Percentiles rank a stretch among this genome's conserved stretches.
These are phyloP conservation scores for Salix dunnii DNA, from an alignment of 345 rosid species.

Conservation along the genomic window DNA sequence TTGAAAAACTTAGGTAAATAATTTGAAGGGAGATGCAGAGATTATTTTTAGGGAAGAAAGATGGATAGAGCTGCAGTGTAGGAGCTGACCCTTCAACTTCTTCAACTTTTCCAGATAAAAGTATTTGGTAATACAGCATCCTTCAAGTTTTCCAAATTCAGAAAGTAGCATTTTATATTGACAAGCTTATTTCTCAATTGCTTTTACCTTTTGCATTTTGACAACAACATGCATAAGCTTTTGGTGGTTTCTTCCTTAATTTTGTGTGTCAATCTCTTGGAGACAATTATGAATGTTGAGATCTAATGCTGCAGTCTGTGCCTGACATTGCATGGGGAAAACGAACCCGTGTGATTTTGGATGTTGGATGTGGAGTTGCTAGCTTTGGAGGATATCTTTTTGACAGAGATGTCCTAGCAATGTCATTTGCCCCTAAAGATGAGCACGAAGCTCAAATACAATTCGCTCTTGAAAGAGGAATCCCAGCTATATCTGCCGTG, in stretches of 20 bases:
- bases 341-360: conserved; percentile 74
- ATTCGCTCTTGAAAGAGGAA: conserved; percentile 97
- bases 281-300: conserved; percentile 11
- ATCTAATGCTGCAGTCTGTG: conserved; percentile 55
- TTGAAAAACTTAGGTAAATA: neutral
- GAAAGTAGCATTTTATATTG: neutral
- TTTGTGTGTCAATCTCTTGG: neutral
- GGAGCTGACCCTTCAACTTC: neutral
- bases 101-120: too few species aligned
- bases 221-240: neutral
- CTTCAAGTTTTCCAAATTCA: neutral
- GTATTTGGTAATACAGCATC: neutral
- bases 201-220: neutral
- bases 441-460: conserved; percentile 99
- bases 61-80: neutral
- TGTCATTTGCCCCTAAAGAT: conserved; percentile 99
- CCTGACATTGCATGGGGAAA: conserved; percentile 83
- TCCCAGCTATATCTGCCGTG: conserved; percentile 94
- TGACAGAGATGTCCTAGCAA: conserved; percentile 74
- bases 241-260: neutral
- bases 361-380: conserved; percentile 99
- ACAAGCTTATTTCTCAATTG: neutral
- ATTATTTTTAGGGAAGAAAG: neutral
- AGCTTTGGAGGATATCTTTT: conserved; percentile 96
- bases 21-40: neutral